Conservation (phyloP, 805 yeast genomes). For the Candida silvicultrix region DNA sequence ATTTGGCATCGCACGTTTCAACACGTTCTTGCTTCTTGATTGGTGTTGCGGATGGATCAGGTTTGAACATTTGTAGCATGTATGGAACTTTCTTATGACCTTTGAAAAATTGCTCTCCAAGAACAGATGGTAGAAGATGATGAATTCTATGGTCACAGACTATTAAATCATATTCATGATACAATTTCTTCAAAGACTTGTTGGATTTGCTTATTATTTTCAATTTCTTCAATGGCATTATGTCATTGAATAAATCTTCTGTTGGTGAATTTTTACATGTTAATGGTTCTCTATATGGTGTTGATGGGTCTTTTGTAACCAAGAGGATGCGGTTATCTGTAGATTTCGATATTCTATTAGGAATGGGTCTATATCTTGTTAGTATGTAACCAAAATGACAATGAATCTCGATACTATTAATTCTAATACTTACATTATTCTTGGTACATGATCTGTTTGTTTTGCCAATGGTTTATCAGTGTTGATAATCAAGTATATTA, state of each 20-base stretch:
- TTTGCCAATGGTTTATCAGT: slow-evolving; percentile 38
- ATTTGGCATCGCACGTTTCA: slow-evolving; percentile 59
- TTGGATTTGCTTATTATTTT: slow-evolving; percentile 38
- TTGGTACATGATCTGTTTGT: slow-evolving; percentile 44
- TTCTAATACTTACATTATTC: slow-evolving; percentile 34
- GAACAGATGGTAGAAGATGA: slow-evolving; percentile 47
- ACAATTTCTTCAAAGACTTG: slow-evolving; percentile 40
- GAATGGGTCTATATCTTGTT: slow-evolving; percentile 33
- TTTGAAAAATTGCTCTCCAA: slow-evolving; percentile 57
- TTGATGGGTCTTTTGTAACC: slow-evolving; percentile 70
- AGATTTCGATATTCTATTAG: slow-evolving; percentile 42
- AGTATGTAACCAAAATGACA: background rate
- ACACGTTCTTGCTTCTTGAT: slow-evolving; percentile 38
- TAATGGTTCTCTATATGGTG: slow-evolving; percentile 44
- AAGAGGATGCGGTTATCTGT: slow-evolving; percentile 48
- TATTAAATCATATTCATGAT: slow-evolving; percentile 58
- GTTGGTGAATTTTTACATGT: slow-evolving; percentile 45
- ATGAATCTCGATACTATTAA: background rate
- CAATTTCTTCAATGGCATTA: slow-evolving; percentile 53
- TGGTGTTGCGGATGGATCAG: slow-evolving; percentile 21
- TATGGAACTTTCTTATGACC: slow-evolving; percentile 63
- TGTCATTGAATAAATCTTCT: slow-evolving; percentile 54
- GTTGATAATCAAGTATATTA: slow-evolving; percentile 34
- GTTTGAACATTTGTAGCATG: slow-evolving; percentile 50
- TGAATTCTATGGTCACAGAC: slow-evolving; percentile 67